These are phyloP conservation scores for Boletus reticuloceps DNA, from an alignment of 768 basidiomycete species.

Conservation along the genomic window DNA sequence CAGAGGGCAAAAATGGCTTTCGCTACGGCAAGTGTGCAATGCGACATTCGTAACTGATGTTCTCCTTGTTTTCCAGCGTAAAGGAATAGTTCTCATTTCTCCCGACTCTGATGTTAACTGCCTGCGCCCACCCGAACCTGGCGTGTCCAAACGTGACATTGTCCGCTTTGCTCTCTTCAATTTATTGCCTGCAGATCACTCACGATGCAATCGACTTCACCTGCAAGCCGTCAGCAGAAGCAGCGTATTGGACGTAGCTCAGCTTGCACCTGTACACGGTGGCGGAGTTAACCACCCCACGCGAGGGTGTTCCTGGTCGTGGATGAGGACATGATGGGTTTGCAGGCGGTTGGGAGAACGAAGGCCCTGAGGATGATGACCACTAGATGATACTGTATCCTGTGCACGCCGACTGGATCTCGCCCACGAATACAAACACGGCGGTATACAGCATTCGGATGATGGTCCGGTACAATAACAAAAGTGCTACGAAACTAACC, in stretches of 20 bases:
- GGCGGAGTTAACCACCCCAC: background rate
- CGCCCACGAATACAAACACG: conserved; percentile 16
- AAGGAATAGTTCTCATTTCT: conserved; percentile 28
- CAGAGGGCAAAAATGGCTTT: conserved; percentile 43
- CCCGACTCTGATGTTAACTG: conserved; percentile 21
- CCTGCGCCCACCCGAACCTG: conserved; percentile 31
- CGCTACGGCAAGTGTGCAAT: conserved; percentile 34
- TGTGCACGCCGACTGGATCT: background rate
- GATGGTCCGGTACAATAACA: too few relatives aligned
- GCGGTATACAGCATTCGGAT: conserved; percentile 21
- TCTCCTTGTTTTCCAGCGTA: conserved; percentile 1
- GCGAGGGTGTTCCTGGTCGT: background rate
- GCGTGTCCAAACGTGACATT: conserved; percentile 20
- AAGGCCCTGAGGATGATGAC: conserved; percentile 13
- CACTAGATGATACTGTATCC: background rate
- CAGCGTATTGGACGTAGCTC: background rate
- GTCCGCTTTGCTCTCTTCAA: conserved; percentile 10
- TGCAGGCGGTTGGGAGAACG: conserved; percentile 11
- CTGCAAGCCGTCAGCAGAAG: conserved; percentile 11
- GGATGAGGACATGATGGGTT: conserved; percentile 9
- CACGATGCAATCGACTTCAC: conserved; percentile 50
- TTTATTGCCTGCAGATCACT: conserved; percentile 57
- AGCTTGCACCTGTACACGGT: background rate
- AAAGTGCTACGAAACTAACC: too few relatives aligned
- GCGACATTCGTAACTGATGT: background rate